These are phyloP conservation scores for Trichoderma semiorbis DNA, from an alignment of 2,329 filamentous ascomycete species.

Conservation along the genomic window DNA sequence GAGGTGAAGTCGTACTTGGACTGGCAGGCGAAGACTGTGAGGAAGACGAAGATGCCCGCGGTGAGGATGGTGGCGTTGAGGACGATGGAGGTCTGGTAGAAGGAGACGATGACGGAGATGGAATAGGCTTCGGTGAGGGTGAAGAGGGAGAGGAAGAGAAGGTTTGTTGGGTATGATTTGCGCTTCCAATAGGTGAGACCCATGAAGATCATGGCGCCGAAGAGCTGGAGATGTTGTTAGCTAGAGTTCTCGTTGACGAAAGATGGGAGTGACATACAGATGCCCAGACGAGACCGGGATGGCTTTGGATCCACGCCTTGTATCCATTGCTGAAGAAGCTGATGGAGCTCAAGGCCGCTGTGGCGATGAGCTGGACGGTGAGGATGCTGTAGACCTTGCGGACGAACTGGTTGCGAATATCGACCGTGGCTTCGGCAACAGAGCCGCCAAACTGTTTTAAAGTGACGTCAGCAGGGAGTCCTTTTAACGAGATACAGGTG, in stretches of 20 bases:
- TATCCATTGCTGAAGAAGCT: constrained; percentile 82
- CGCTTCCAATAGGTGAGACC: constrained; percentile 91
- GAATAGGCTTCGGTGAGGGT: constrained; percentile 91
- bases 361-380: constrained; percentile 88
- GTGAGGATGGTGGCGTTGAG: constrained; percentile 89
- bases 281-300: constrained; percentile 80
- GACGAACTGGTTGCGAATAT: constrained; percentile 95
- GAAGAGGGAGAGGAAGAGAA: constrained; percentile 87
- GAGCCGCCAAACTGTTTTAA: constrained; percentile 74
- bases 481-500: neutral
- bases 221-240: constrained; percentile 48
- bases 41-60: constrained; percentile 73
- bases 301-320: constrained; percentile 79
- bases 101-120: constrained; percentile 87
- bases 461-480: constrained; percentile 2
- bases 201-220: constrained; percentile 81
- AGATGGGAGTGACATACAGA: constrained; percentile 52
- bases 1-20: constrained; percentile 97
- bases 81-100: constrained; percentile 80
- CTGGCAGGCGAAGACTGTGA: constrained; percentile 90
- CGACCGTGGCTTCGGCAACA: constrained; percentile 88
- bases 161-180: constrained; percentile 91
- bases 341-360: constrained; percentile 73
- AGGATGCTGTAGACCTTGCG: constrained; percentile 98
- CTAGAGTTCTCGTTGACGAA: neutral